Evolutionary conservation across 2,329 filamentous ascomycete genomes (phyloP).

Genomic region (Hypomyces perniciosus): DNA sequence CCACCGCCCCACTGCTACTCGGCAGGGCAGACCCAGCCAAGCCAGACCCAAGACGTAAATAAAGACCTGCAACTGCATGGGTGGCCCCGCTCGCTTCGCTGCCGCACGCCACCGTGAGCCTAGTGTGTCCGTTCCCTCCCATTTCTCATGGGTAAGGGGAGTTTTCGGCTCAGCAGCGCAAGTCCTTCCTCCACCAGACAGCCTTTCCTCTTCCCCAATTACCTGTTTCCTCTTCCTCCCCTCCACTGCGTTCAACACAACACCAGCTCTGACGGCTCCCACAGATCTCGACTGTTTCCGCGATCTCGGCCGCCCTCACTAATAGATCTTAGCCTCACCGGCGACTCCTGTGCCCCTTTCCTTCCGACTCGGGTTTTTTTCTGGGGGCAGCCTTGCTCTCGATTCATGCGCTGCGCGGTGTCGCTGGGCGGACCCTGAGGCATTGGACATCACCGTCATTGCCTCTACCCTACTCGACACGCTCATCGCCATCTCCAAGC

Average conservation of each 20-base stretch:
- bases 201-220: conserved; percentile 34
- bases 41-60: conserved; percentile 8
- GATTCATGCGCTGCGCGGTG: conserved; percentile 8
- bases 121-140: conserved; percentile 32
- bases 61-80: conserved; percentile 17
- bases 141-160: conserved; percentile 38
- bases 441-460: conserved; percentile 7
- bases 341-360: background rate
- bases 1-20: conserved; percentile 2
- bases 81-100: conserved; percentile 21
- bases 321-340: conserved; percentile 7
- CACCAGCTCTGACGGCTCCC: conserved; percentile 25
- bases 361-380: background rate
- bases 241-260: conserved; percentile 25
- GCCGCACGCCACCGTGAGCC: conserved; percentile 22
- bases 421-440: background rate
- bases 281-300: conserved; percentile 9
- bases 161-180: conserved; percentile 34
- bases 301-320: background rate
- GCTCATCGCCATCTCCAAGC: background rate
- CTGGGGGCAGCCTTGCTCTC: background rate
- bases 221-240: conserved; percentile 28
- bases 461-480: conserved; percentile 1
- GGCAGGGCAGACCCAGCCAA: conserved; percentile 4
- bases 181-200: conserved; percentile 34